phyloP scores from a whole-genome alignment of 108 stramenopile species.

The Fragilaria crotonensis region DNA sequence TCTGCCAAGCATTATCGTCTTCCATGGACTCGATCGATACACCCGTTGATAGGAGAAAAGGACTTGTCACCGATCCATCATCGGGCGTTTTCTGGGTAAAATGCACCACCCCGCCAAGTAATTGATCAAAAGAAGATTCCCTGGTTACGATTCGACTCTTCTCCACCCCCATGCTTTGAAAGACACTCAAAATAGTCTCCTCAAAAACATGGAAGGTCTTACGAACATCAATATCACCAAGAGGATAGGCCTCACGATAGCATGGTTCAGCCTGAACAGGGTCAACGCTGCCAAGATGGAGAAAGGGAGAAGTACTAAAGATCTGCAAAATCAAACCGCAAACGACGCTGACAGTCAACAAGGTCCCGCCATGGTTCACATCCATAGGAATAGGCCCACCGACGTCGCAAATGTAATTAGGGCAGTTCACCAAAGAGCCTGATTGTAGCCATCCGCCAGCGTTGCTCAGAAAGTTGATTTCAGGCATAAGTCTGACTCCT shows the following conservation, averaged over 20 bases:
- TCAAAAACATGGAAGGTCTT: neutral
- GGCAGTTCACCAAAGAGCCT: constrained; percentile 20
- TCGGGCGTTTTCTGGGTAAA: neutral
- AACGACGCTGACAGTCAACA: neutral
- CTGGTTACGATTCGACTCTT: neutral
- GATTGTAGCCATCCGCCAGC: constrained; percentile 21
- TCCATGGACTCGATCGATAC: neutral
- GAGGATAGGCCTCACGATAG: neutral
- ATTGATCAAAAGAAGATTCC: neutral
- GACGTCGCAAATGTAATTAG: constrained; percentile 7
- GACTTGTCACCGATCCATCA: neutral
- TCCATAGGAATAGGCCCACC: constrained; percentile 5
- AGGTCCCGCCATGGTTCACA: neutral
- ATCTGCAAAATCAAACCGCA: constrained; percentile 6
- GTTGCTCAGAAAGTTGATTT: constrained; percentile 19
- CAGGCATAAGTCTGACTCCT: constrained; percentile 29
- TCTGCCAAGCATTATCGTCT: neutral
- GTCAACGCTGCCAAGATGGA: constrained; percentile 28
- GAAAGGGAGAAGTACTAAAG: constrained; percentile 6
- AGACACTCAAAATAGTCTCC: neutral
- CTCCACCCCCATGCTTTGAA: neutral
- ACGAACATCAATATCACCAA: neutral
- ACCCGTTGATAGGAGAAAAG: neutral
- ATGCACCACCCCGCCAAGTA: neutral
- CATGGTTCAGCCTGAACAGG: neutral